A percentile compares a stretch with the other conserved stretches of the same genome.
Conservation (phyloP, 306 rosid species). For the Prunus armeniaca region DNA sequence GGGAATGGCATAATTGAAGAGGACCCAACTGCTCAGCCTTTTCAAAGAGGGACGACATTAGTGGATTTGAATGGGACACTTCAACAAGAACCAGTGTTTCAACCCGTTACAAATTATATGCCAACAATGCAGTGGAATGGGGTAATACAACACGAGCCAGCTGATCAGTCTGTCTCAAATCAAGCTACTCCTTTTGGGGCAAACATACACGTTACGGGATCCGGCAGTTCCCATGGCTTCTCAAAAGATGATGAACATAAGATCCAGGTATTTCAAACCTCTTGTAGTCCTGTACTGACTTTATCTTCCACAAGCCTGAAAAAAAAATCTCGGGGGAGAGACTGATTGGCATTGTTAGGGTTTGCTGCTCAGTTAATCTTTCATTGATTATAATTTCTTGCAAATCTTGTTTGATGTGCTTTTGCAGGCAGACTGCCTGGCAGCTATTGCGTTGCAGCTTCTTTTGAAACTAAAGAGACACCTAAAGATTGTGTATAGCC, state of each 20-base stretch:
- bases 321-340: background rate
- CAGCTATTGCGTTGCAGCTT: constrained; percentile 84
- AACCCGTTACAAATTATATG: constrained; percentile 33
- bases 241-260: constrained; percentile 66
- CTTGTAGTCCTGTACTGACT: background rate
- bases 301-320: background rate
- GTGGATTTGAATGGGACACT: constrained; percentile 56
- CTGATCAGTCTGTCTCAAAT: constrained; percentile 33
- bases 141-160: constrained; percentile 40
- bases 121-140: constrained; percentile 68
- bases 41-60: constrained; percentile 30
- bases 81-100: constrained; percentile 37
- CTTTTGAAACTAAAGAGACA: constrained; percentile 94
- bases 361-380: background rate
- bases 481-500: constrained; percentile 75
- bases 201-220: constrained; percentile 30
- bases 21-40: constrained; percentile 26
- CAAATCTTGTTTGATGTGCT: constrained; percentile 12
- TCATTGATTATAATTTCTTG: background rate
- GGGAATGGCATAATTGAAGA: constrained; percentile 57
- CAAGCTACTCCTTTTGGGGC: constrained; percentile 36
- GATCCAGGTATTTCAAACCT: constrained; percentile 61
- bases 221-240: constrained; percentile 37
- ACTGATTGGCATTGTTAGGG: background rate
- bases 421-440: constrained; percentile 71